phyloP scores from a whole-genome alignment of 2,329 filamentous ascomycete genomes.

The Lachnellula arida region DNA sequence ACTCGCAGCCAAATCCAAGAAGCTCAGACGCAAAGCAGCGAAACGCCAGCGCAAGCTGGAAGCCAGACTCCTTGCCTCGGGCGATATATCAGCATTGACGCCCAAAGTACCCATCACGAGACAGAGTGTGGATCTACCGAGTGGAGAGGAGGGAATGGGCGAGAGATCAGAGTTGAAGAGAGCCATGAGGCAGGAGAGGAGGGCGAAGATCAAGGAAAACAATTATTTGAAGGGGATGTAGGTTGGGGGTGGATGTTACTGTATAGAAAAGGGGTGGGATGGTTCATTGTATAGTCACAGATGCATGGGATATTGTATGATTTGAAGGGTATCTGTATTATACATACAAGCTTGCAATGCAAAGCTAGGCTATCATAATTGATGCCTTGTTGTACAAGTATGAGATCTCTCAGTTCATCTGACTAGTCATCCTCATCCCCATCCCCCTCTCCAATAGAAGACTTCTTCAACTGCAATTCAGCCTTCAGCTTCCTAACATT shows the following conservation, averaged over 20 bases:
- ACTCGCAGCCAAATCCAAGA: conserved; percentile 72
- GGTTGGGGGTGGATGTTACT: not conserved
- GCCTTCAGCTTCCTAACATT: conserved; percentile 46
- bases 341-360: not conserved
- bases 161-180: conserved; percentile 60
- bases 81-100: conserved; percentile 60
- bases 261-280: not conserved
- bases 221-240: conserved; percentile 81
- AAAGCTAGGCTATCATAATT: not conserved
- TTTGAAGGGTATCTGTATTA: conserved; percentile 1
- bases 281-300: conserved; percentile 1
- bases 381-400: not conserved
- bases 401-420: not conserved
- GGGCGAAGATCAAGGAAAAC: conserved; percentile 73
- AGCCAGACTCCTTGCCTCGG: conserved; percentile 56
- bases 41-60: conserved; percentile 56
- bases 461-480: conserved; percentile 50
- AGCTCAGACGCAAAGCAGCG: conserved; percentile 67
- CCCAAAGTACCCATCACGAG: conserved; percentile 71
- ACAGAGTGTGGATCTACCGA: conserved; percentile 71
- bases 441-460: conserved; percentile 33
- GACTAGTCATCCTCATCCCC: conserved; percentile 29
- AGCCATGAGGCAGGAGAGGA: conserved; percentile 70
- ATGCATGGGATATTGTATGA: not conserved
- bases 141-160: conserved; percentile 28